Evolutionary conservation across 2,329 filamentous ascomycete species (phyloP).

Genomic region (Ceratocystis albifundus): DNA sequence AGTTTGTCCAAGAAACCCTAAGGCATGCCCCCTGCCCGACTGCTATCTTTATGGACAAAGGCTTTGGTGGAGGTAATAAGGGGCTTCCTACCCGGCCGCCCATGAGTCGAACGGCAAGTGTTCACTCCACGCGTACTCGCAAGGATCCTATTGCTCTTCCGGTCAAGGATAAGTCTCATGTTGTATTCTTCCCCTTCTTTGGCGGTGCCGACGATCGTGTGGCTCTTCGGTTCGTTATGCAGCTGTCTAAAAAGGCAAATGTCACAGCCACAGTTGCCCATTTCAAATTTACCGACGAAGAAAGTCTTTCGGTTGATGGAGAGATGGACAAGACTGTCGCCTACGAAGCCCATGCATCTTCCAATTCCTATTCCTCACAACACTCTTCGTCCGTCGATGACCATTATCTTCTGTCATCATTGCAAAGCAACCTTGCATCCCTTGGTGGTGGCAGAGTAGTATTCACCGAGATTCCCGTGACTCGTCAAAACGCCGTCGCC

Average conservation of each 20-base stretch:
- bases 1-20: conserved; percentile 61
- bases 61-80: conserved; percentile 18
- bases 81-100: conserved; percentile 4
- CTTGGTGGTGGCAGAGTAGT: conserved; percentile 12
- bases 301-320: not conserved
- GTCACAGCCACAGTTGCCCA: conserved; percentile 66
- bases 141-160: conserved; percentile 47
- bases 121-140: conserved; percentile 47
- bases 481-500: conserved; percentile 10
- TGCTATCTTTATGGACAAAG: conserved; percentile 69
- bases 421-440: conserved; percentile 14
- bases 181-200: conserved; percentile 78
- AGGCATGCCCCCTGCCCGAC: conserved; percentile 53
- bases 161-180: conserved; percentile 58
- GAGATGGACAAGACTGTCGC: not conserved
- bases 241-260: conserved; percentile 66
- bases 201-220: conserved; percentile 71
- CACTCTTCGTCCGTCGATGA: conserved; percentile 19
- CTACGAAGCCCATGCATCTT: not conserved
- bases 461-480: conserved; percentile 19
- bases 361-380: conserved; percentile 4
- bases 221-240: conserved; percentile 69
- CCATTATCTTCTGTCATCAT: conserved; percentile 17
- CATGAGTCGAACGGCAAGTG: conserved; percentile 36
- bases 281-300: conserved; percentile 26